Evolutionary conservation across 139 green algal genomes (phyloP), one percentile per base, ranked within the genome.

Genomic region (Edaphochlamys debaryana): DNA sequence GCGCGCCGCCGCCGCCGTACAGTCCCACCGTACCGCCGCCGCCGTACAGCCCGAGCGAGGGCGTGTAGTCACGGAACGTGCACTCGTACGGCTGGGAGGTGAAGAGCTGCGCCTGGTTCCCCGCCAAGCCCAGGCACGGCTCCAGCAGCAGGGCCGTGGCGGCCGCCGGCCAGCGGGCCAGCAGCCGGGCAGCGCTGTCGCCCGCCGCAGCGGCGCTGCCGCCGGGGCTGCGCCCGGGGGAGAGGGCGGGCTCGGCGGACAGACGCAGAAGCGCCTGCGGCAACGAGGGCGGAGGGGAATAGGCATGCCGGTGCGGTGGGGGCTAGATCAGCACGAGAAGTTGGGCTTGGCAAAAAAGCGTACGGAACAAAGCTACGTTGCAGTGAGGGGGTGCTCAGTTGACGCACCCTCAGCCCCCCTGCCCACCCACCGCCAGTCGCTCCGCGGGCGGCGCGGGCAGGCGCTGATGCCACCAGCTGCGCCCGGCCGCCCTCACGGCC

Each of bases 21-120:
- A 2, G 1, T 2, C 56, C 56, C 19, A 27, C 56, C 17, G 19
- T 32, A 25, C 56, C 56, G n/a, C 62, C 41, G 40, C 76, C 76
- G 63, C 63, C 77, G 66, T 77, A 84, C 66, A 76, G 58, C 36
- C 77, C 77, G 9, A 73, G 27, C 36, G 36, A 60, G 50, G 78
- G 78, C 30, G 78, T 84, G 36, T 84, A 84, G 67, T 84, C 78
- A 19, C 37, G 78, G 78, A 84, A 84, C 9, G 25, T 58, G 50
- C 78, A 84, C 56, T 84, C 66, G 78, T 75, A 75, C 66, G 66
- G 78, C 48, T 76, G 66, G 0, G 30, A 50, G 9, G 32, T 58
- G 78, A 62, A 76, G 27, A 84, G 50, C 25, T 32, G 78, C n/a
- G 36, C 22, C 48, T 42, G 37, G 78, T 84, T 84, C 48, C 4